Base-by-base conservation (phyloP, 2,329 filamentous ascomycete genomes). In the Lasiodiplodia citricola region DNA sequence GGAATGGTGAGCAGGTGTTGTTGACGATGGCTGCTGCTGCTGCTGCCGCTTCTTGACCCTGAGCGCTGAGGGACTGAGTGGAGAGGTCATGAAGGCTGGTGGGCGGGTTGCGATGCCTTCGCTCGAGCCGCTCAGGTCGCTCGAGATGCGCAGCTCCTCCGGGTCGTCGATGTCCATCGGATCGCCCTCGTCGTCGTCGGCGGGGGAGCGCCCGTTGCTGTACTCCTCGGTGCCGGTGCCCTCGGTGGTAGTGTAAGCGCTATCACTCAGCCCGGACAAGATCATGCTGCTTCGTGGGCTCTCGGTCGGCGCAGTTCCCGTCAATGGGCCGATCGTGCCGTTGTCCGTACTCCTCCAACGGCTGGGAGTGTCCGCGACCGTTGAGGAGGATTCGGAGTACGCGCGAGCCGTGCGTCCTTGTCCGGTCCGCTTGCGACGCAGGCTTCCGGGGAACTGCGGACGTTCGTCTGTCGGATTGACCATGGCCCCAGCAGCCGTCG, bases 391-490 rank as follows among this genome's bases (percentile, higher is more conserved):
- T 14, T 55, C 56, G 13, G 66, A 68, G 23, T 68, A 68, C 6
- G 66, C 66, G 7, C 56, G 66, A 4, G 66, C 66, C 2, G 66
- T 68, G 13, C 10, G 37, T n/a, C 67, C 41, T 14, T 47, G 57
- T 4, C 62, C 38, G 28, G 51, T 50, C n/a, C 63, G 64, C n/a
- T 68, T 55, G 50, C 55, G 68, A 13, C 68, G 68, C 47, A 69
- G 54, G 35, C 64, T 66, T 4, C 64, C 63, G 2, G 63, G 64
- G 31, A 62, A 67, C 23, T 44, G 47, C 18, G 31, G 51, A 21
- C 13, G 13, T 16, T 68, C 44, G n/a, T 31, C 38, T 31, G 38
- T 7, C 5, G 57, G n/a, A 28, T 21, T 60, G 35, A 18, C 56
- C 21, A 60, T 2, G 28, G 44, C 58, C 3, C 60, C 60, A 4